These are phyloP conservation scores for Hansenula anomala DNA, from an alignment of 1,139 yeast species.

Conservation along the genomic window DNA sequence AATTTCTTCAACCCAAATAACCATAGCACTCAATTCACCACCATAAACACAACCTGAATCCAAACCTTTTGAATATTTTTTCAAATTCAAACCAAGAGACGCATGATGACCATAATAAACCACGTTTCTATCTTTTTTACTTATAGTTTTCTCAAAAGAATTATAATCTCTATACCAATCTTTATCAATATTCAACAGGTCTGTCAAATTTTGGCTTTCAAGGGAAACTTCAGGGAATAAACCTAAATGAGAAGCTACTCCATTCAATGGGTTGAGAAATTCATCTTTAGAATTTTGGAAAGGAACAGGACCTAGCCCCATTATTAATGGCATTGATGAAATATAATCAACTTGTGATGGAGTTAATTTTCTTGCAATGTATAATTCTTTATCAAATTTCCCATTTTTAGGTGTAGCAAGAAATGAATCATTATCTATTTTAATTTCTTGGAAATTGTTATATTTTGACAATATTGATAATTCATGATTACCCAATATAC, in stretches of 20 bases:
- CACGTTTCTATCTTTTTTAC: conserved; percentile 30
- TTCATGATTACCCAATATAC: conserved; percentile 90
- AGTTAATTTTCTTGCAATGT: conserved; percentile 52
- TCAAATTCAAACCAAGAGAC: conserved; percentile 61
- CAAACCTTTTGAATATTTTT: conserved; percentile 67
- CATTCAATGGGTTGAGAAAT: conserved; percentile 32
- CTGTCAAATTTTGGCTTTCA: conserved; percentile 48
- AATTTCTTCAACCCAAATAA: conserved; percentile 30
- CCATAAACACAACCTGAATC: conserved; percentile 85
- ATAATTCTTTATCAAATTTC: conserved; percentile 51
- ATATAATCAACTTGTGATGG: conserved; percentile 58
- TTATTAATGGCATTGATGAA: conserved; percentile 59
- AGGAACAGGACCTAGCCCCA: conserved; percentile 59
- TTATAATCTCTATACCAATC: conserved; percentile 63
- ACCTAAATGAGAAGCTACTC: conserved; percentile 79
- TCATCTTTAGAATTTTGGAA: conserved; percentile 26
- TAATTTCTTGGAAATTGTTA: too few species aligned
- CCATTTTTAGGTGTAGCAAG: conserved; percentile 5
- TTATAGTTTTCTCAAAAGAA: conserved; percentile 34
- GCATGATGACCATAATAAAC: conserved; percentile 93
- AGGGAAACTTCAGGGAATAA: conserved; percentile 53
- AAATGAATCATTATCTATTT: too few species aligned
- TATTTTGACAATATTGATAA: conserved; percentile 31
- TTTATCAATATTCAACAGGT: conserved; percentile 32
- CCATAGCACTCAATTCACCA: conserved; percentile 60